Evolutionary conservation across 805 yeast species (phyloP).

Genomic region (Ogataea haglerorum): DNA sequence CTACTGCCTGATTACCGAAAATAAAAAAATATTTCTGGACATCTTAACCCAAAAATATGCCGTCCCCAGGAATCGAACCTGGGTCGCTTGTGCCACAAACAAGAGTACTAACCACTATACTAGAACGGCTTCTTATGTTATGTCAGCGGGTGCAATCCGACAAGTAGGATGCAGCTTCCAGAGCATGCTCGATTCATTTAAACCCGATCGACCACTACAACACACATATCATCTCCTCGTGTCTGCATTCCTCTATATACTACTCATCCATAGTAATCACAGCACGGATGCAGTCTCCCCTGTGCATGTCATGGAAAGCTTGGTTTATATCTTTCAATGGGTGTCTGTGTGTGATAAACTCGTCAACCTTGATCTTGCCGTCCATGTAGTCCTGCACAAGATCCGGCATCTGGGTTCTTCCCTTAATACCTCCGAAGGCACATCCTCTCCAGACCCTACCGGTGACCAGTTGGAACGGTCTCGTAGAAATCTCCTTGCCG

Average conservation of each 20-base stretch:
- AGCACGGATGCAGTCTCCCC: conserved; percentile 92
- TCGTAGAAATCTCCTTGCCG: conserved; percentile 91
- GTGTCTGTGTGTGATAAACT: conserved; percentile 90
- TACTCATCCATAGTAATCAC: conserved; percentile 43
- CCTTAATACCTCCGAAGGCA: conserved; percentile 99
- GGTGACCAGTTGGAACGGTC: conserved; percentile 98
- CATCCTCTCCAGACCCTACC: conserved; percentile 99
- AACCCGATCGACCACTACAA: background rate
- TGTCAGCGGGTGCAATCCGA: background rate
- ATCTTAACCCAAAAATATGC: conserved; percentile 15
- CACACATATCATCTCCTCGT: background rate
- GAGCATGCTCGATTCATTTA: too few species aligned
- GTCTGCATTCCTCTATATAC: conserved; percentile 7
- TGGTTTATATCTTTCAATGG: conserved; percentile 71
- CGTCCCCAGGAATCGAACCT: conserved; percentile 28
- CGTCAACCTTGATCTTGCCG: conserved; percentile 85
- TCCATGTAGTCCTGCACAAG: conserved; percentile 80
- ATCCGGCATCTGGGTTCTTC: conserved; percentile 91
- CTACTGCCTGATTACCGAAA: too few species aligned
- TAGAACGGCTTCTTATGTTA: conserved; percentile 21
- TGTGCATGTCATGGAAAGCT: conserved; percentile 93
- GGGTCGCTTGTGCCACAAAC: conserved; percentile 31
- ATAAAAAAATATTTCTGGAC: too few species aligned
- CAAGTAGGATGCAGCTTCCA: background rate
- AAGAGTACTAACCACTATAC: conserved; percentile 31